Evolutionary conservation across 1,139 yeast genomes (phyloP), one percentile per base, ranked within the genome.

Genomic region (Saccharomyces hybrid): DNA sequence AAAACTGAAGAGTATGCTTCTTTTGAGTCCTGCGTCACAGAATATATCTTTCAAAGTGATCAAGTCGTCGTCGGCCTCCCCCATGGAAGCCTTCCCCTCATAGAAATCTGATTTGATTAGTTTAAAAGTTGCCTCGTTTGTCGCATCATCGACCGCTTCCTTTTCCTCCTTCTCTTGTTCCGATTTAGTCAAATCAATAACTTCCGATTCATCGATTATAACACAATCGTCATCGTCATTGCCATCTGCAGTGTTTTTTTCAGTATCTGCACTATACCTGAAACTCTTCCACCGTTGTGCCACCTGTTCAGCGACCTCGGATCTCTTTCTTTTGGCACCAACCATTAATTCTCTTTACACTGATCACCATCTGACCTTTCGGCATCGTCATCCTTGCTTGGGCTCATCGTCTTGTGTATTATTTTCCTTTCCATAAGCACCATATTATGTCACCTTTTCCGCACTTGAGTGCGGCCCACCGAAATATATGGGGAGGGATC

Each of bases 1-100:
- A 52, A 57, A 73, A 49, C 74, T 71, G 59, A 73, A 72, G 3
- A 73, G 55, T 44, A 66, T 62, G 0, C 68, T 57, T 16, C 53
- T 53, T 21, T 52, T 51, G 27, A 73, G 50, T 0, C 57, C 50
- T 3, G 56, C 48, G 4, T 66, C 65, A 3, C 65, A 61, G 5
- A 73, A 53, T 1, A 73, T 62, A 14, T 68, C 69, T 1, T 58
- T 52, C 34, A 72, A 54, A 0, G 66, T 62, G 4, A 64, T 53
- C 16, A 73, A 61, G 49, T 62, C 57, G 49, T 62, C 57, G 3
- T 58, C 53, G 0, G 67, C 58, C 7, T 55, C 55, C 1, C 51
- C 52, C 12, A 49, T 42, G n/a, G 29, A 46, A 1, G 19, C 42
- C 24, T 9, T 24, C 11, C n/a, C 19, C 48, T 72, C 75, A 51